Evolutionary conservation across 208 protist genomes (phyloP).

Genomic region (Trypanosoma rangeli): DNA sequence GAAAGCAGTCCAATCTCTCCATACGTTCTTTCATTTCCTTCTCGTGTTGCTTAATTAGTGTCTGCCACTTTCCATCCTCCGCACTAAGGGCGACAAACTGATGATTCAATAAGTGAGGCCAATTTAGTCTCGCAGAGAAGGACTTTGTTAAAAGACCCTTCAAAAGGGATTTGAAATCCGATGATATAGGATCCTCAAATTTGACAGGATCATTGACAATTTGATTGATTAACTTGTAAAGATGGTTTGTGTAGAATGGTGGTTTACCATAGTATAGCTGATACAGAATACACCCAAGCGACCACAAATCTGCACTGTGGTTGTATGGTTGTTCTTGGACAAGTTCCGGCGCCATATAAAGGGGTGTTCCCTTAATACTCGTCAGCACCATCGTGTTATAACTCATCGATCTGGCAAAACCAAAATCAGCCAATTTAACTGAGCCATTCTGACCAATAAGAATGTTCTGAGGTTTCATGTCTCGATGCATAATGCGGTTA

Average conservation of each 20-base stretch:
- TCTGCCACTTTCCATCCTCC: constrained; percentile 68
- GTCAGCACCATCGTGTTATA: constrained; percentile 95
- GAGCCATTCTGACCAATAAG: constrained; percentile 93
- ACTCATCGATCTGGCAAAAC: constrained; percentile 96
- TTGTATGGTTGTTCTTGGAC: constrained; percentile 95
- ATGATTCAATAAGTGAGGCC: constrained; percentile 89
- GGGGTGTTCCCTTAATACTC: constrained; percentile 95
- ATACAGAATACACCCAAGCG: constrained; percentile 98
- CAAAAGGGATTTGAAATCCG: constrained; percentile 91
- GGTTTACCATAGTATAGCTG: constrained; percentile 96
- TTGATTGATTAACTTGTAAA: constrained; percentile 95
- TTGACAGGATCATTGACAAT: constrained; percentile 92
- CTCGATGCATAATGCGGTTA: constrained; percentile 97
- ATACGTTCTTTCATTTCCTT: constrained; percentile 77
- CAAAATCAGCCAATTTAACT: constrained; percentile 99
- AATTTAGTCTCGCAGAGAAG: constrained; percentile 89
- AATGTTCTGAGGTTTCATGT: constrained; percentile 97
- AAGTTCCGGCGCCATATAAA: constrained; percentile 98
- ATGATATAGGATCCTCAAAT: constrained; percentile 89
- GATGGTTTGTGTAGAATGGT: constrained; percentile 97
- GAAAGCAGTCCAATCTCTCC: constrained; percentile 67
- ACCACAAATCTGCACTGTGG: constrained; percentile 97
- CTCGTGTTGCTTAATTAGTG: constrained; percentile 70
- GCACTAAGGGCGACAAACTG: constrained; percentile 83
- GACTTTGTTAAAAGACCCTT: constrained; percentile 94